Evolutionary conservation across 2,329 filamentous ascomycete genomes (phyloP), one percentile per base, ranked within the genome.

Genomic region (Claviceps fusiformis): DNA sequence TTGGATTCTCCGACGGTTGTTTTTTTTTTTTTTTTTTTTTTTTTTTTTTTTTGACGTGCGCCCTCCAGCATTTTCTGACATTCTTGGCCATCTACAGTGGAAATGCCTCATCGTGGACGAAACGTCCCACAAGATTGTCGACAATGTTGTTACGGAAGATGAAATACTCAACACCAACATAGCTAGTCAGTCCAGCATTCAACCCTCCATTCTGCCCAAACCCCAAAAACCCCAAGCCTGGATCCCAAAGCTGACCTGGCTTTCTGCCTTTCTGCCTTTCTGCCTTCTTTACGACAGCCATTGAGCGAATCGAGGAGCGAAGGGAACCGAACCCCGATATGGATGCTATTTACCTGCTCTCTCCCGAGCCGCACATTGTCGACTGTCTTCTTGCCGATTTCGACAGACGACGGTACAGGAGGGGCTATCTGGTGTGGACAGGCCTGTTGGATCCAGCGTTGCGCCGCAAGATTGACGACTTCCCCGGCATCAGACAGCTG

Each of bases 111-210:
- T 98, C 54, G 77, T 96, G 64, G 93, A 98, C 72, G 84, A 88
- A 62, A 78, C 76, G 55, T 91, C 89, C 68, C 85, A 85, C 68
- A 91, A 86, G 70, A 80, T 98, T 63, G 79, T 98, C 63, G 86
- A 95, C 72, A 95, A 92, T 76, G 87, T 89, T 50, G 82, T 92
- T 68, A 92, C 89, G 65, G 87, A 96, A 75, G 92, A 98, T 81
- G 89, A 96, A 65, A 95, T 98, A 62, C 85, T 98, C 72, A 95
- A 95, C 68, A 83, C 90, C 72, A 95, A 95, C 69, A 88, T 98
- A 71, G 92, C 91, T 62, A 95, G 91, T 95, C 79, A 68, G 85
- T 68, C 35, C 13, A n/a, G n/a, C n/a, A 17, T 19, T 19, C 1
- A 19, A 19, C 19, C 19, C 19, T 19, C 43, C 24, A 9, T 19